These are phyloP conservation scores for Cladorrhinum samala DNA, from an alignment of 495 filamentous ascomycete species.

Conservation along the genomic window DNA sequence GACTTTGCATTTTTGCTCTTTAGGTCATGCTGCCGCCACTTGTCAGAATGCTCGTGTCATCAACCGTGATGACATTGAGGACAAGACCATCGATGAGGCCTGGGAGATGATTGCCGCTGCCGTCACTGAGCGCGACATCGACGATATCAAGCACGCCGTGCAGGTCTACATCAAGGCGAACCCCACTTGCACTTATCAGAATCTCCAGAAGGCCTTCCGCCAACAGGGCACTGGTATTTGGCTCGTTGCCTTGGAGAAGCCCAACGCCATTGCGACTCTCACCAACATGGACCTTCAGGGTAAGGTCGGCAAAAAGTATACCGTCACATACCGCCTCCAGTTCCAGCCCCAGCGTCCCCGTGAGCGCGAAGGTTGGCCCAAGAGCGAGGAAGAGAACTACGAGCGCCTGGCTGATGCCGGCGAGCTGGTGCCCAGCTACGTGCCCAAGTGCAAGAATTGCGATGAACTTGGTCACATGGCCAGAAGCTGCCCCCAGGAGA, in stretches of 20 bases:
- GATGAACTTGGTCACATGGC: constrained; percentile 66
- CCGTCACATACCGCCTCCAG: constrained; percentile 61
- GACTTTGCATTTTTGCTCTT: background rate
- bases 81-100: constrained; percentile 56
- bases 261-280: constrained; percentile 50
- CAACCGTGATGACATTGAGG: constrained; percentile 53
- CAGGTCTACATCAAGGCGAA: constrained; percentile 68
- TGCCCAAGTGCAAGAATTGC: constrained; percentile 68
- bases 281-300: constrained; percentile 83
- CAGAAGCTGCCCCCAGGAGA: constrained; percentile 60
- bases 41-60: constrained; percentile 69
- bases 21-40: constrained; percentile 58
- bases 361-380: constrained; percentile 58
- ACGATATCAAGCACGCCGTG: constrained; percentile 67
- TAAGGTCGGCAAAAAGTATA: constrained; percentile 66
- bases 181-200: constrained; percentile 56
- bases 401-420: constrained; percentile 70
- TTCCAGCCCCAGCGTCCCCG: constrained; percentile 58
- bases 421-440: constrained; percentile 55
- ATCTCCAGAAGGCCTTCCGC: constrained; percentile 73
- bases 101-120: constrained; percentile 64
- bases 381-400: constrained; percentile 59
- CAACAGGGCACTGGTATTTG: constrained; percentile 54
- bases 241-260: constrained; percentile 71
- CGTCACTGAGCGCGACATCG: constrained; percentile 58